Evolutionary conservation across 306 rosid genomes (phyloP).

Genomic region (Quercus gilva): DNA sequence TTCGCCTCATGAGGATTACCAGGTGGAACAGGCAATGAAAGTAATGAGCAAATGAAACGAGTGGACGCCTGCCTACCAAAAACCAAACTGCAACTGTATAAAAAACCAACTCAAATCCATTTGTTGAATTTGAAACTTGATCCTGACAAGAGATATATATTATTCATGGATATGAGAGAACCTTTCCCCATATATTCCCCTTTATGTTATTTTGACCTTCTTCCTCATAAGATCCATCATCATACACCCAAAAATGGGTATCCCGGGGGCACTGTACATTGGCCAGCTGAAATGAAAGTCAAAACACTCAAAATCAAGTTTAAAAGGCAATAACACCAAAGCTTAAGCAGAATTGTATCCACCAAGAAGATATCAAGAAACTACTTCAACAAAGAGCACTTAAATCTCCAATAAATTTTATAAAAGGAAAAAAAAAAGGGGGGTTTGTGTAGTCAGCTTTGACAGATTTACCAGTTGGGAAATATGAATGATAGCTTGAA

Average conservation of each 20-base stretch:
- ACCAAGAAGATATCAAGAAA: neutral
- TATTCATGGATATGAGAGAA: conserved; percentile 61
- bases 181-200: conserved; percentile 98
- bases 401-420: neutral
- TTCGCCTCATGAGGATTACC: conserved; percentile 50
- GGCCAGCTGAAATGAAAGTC: conserved; percentile 62
- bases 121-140: conserved; percentile 23
- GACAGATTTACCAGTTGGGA: neutral
- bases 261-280: conserved; percentile 91
- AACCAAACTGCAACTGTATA: conserved; percentile 55
- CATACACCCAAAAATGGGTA: conserved; percentile 95
- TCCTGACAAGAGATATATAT: conserved; percentile 29
- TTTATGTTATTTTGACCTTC: conserved; percentile 97
- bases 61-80: conserved; percentile 96
- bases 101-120: conserved; percentile 47
- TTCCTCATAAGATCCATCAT: conserved; percentile 92
- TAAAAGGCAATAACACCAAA: conserved; percentile 14
- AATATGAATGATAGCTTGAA: neutral
- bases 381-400: neutral
- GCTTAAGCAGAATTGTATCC: neutral
- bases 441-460: neutral
- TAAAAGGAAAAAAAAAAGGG: neutral
- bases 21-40: conserved; percentile 80
- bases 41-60: conserved; percentile 78
- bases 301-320: conserved; percentile 13